Base-by-base conservation (phyloP, 1,139 yeast genomes). In the Nakaseomyces sp. region DNA sequence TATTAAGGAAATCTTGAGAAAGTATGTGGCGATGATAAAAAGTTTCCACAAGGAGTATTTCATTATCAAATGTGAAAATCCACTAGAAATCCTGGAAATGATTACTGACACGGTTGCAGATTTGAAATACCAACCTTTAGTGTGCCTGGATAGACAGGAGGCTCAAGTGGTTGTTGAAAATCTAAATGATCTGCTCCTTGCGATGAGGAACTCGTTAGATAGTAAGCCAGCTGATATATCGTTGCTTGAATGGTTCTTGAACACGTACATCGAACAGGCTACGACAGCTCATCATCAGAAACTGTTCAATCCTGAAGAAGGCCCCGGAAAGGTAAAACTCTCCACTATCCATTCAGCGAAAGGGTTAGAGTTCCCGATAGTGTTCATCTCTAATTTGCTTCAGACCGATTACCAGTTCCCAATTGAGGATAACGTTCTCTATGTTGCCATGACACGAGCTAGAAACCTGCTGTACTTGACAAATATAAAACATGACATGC, bases 281-380 rank as follows among this genome's bases (percentile, higher is more conserved):
- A 56, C 53, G 57, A 69, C 49, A 40, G 58, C 40, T 37, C 55
- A 44, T 49, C 66, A 50, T 37, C 47, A 52, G 9, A 47, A 50
- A 3, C n/a, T 35, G 17, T 22, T 35, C 48, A 49, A 3, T 44
- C 50, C 13, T n/a, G 47, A 5, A 43, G 39, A 5, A 40, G 58
- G 63, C 19, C 52, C 61, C 8, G 55, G 55, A 1, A 36, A 45
- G 47, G 61, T 78, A 6, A 76, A 74, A 43, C 54, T 78, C 2
- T 76, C 84, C 0, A 82, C 91, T 0, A 72, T 82, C 1, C 89
- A 82, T 58, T 70, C 84, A 1, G 78, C 88, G 1, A 82, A 81
- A 53, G 89, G 91, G 0, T 58, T 81, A 6, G 88, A 81, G 51
- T 80, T 76, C 54, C 87, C 88, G 0, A 68, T 80, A 12, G 87